phyloP scores from a whole-genome alignment of 768 basidiomycete genomes.

The Russula sp. region DNA sequence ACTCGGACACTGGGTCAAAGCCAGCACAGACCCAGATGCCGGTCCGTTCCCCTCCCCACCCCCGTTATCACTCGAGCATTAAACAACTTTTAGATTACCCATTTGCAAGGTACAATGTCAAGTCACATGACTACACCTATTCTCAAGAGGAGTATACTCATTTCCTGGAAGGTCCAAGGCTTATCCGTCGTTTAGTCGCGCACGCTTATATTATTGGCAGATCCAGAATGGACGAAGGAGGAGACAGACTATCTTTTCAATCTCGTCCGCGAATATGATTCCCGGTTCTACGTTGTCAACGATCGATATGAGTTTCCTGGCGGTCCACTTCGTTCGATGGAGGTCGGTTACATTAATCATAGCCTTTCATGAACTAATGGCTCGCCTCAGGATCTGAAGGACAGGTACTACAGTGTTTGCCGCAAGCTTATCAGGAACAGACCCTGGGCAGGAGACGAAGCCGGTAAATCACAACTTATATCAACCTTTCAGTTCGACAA shows the following conservation, averaged over 20 bases:
- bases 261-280: constrained; percentile 73
- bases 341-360: constrained; percentile 40
- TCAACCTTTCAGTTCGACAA: constrained; percentile 82
- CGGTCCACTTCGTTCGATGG: constrained; percentile 52
- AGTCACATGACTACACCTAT: constrained; percentile 58
- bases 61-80: not conserved
- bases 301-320: constrained; percentile 79
- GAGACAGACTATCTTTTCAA: constrained; percentile 91
- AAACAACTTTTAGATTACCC: constrained; percentile 48
- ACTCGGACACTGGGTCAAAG: constrained; percentile 81
- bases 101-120: constrained; percentile 79
- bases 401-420: constrained; percentile 88
- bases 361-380: not conserved
- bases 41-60: constrained; percentile 37
- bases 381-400: constrained; percentile 72
- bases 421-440: constrained; percentile 78
- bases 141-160: constrained; percentile 81
- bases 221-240: constrained; percentile 82
- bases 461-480: constrained; percentile 56
- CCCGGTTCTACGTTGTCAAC: constrained; percentile 81
- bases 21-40: constrained; percentile 41
- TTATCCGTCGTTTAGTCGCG: not conserved
- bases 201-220: constrained; percentile 31
- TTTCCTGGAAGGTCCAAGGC: constrained; percentile 61
- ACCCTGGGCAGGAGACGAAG: constrained; percentile 80